A percentile compares a stretch with the other conserved stretches of the same genome.
Evolutionary conservation across 1,284 basidiomycete species (phyloP).

Genomic region (Boletus sp.): DNA sequence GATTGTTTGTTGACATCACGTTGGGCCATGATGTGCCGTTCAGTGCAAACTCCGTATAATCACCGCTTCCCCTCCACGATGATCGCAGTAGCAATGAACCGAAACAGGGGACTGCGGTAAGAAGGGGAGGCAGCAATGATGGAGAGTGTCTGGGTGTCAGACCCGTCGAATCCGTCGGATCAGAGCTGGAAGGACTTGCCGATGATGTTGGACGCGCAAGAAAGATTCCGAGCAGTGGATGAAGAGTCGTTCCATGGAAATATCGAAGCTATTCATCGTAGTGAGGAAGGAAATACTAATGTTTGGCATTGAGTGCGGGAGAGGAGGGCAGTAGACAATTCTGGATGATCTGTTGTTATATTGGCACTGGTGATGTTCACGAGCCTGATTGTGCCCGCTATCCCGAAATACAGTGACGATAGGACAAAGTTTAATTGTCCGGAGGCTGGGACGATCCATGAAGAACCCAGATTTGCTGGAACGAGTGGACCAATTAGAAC

Average conservation of each 20-base stretch:
- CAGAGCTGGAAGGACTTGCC: neutral
- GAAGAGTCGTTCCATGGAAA: slow-evolving; percentile 16
- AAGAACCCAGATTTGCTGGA: slow-evolving; percentile 1
- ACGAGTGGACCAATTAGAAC: slow-evolving; percentile 10
- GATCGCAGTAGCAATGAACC: slow-evolving; percentile 12
- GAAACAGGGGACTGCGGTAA: neutral
- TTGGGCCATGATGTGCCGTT: slow-evolving; percentile 19
- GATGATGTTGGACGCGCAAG: neutral
- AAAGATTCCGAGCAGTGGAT: slow-evolving; percentile 11
- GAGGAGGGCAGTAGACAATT: slow-evolving; percentile 18
- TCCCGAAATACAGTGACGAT: slow-evolving; percentile 9
- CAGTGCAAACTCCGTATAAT: slow-evolving; percentile 10
- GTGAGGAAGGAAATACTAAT: slow-evolving; percentile 4
- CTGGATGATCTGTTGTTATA: neutral
- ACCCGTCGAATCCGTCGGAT: slow-evolving; percentile 1
- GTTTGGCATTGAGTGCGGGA: neutral
- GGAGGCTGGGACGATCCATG: neutral
- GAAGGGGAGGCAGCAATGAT: slow-evolving; percentile 1
- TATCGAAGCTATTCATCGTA: slow-evolving; percentile 18
- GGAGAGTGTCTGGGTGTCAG: slow-evolving; percentile 13
- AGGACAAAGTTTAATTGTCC: slow-evolving; percentile 4
- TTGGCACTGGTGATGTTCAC: slow-evolving; percentile 6
- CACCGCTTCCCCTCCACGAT: slow-evolving; percentile 9
- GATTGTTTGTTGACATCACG: slow-evolving; percentile 9
- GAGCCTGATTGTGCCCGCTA: slow-evolving; percentile 1